Percentiles rank a stretch among this genome's conserved stretches.
These are phyloP conservation scores for Ceratocystis papillata DNA, from an alignment of 2,329 filamentous ascomycete species.

Conservation along the genomic window DNA sequence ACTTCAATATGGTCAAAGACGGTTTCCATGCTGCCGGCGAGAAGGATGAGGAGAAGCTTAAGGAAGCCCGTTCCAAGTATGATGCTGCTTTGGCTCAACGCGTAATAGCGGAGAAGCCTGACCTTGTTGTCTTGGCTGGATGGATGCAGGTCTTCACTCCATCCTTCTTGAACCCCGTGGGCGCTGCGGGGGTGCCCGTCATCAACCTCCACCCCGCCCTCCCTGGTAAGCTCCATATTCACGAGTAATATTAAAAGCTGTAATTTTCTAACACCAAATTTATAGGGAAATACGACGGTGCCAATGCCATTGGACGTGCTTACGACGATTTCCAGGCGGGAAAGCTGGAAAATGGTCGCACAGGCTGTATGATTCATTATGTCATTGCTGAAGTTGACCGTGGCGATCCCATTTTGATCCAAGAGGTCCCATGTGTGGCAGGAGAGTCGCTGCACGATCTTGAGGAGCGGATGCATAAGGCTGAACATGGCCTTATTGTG, in stretches of 20 bases:
- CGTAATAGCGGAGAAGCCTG: constrained; percentile 53
- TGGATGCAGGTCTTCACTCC: constrained; percentile 77
- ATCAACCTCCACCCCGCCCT: constrained; percentile 67
- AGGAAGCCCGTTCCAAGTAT: constrained; percentile 54
- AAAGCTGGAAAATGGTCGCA: constrained; percentile 54
- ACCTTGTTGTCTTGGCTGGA: constrained; percentile 70
- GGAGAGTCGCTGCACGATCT: constrained; percentile 56
- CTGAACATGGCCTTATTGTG: constrained; percentile 71
- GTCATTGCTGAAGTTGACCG: constrained; percentile 72
- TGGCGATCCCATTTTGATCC: constrained; percentile 59
- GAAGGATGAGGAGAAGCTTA: constrained; percentile 43
- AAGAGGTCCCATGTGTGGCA: constrained; percentile 55
- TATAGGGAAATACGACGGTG: constrained; percentile 63
- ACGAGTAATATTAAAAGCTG: background rate
- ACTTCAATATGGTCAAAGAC: constrained; percentile 71
- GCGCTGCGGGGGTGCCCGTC: constrained; percentile 50
- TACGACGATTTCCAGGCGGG: constrained; percentile 58
- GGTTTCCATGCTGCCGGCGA: constrained; percentile 52
- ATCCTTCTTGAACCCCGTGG: constrained; percentile 58
- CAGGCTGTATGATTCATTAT: constrained; percentile 84
- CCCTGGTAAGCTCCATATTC: constrained; percentile 27
- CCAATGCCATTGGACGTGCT: constrained; percentile 65
- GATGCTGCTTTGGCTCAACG: constrained; percentile 62
- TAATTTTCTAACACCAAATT: background rate
- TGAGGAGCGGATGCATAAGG: constrained; percentile 59